These are phyloP conservation scores for Phoma sp. DNA, from an alignment of 2,329 filamentous ascomycete species.

Conservation along the genomic window DNA sequence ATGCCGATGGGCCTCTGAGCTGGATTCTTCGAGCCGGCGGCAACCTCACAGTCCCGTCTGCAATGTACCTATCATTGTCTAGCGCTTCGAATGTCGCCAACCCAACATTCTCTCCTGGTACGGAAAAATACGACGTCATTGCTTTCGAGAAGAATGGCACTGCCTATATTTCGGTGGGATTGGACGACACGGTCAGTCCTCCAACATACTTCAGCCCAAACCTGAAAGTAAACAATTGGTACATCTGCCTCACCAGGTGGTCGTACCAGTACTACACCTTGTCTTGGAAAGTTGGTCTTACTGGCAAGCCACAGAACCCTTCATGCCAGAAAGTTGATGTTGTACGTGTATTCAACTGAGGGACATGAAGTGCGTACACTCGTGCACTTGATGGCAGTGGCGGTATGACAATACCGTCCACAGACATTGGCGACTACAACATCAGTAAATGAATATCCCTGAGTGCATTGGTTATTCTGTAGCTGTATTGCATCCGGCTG, in stretches of 20 bases:
- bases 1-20: slow-evolving; percentile 22
- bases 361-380: neutral
- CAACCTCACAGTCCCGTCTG: slow-evolving; percentile 21
- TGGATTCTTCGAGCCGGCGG: slow-evolving; percentile 17
- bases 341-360: slow-evolving; percentile 32
- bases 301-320: slow-evolving; percentile 50
- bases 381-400: neutral
- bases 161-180: slow-evolving; percentile 45
- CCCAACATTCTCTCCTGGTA: slow-evolving; percentile 45
- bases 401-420: no score
- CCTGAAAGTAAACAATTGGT: slow-evolving; percentile 48
- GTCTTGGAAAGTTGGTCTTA: slow-evolving; percentile 49
- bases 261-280: slow-evolving; percentile 49
- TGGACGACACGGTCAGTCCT: slow-evolving; percentile 48
- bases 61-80: slow-evolving; percentile 40
- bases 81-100: slow-evolving; percentile 48
- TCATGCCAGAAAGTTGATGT: slow-evolving; percentile 52
- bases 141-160: slow-evolving; percentile 47
- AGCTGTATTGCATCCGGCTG: neutral
- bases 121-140: slow-evolving; percentile 29
- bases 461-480: neutral
- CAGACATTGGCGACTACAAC: no score
- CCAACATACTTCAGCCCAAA: slow-evolving; percentile 12
- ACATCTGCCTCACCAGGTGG: slow-evolving; percentile 49
- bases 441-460: no score